Percentiles rank a stretch among this genome's conserved stretches.
Evolutionary conservation across 2,329 filamentous ascomycete genomes (phyloP).

Genomic region (Aureobasidium sp.): DNA sequence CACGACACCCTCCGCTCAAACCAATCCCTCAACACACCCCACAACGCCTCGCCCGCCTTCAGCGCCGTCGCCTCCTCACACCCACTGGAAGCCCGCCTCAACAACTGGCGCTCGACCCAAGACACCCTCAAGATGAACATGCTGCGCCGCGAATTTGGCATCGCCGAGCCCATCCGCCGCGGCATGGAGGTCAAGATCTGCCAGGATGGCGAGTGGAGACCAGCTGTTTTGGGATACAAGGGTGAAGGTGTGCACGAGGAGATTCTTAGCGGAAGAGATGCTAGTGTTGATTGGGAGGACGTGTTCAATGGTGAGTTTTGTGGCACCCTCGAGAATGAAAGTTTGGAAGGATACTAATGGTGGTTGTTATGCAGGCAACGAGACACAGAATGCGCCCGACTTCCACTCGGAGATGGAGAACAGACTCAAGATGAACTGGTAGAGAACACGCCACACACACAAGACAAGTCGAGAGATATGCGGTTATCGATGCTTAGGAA

Average conservation of each 20-base stretch:
- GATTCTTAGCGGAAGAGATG: slow-evolving; percentile 72
- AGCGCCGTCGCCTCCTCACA: slow-evolving; percentile 57
- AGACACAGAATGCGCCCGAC: slow-evolving; percentile 58
- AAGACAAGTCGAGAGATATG: background rate
- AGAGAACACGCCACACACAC: slow-evolving; percentile 10
- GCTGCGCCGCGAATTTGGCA: slow-evolving; percentile 78
- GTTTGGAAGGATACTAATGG: background rate
- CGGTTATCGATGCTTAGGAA: background rate
- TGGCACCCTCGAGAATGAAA: slow-evolving; percentile 11
- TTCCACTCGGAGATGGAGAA: slow-evolving; percentile 93
- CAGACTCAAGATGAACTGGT: slow-evolving; percentile 70
- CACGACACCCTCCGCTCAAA: slow-evolving; percentile 89
- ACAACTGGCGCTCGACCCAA: slow-evolving; percentile 84
- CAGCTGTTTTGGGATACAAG: slow-evolving; percentile 47
- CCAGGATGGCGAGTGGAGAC: slow-evolving; percentile 69
- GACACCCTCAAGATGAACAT: slow-evolving; percentile 80
- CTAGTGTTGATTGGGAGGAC: slow-evolving; percentile 83
- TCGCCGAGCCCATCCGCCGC: slow-evolving; percentile 83
- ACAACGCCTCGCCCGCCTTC: slow-evolving; percentile 21
- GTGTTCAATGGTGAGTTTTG: slow-evolving; percentile 59
- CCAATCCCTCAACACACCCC: slow-evolving; percentile 50
- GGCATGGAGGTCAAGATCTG: slow-evolving; percentile 95
- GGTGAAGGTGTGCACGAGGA: slow-evolving; percentile 73
- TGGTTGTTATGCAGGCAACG: slow-evolving; percentile 43
- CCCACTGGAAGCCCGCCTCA: slow-evolving; percentile 84